A percentile compares a stretch with the other conserved stretches of the same genome.
Evolutionary conservation across 768 basidiomycete species (phyloP).

Genomic region (Holtermanniella nyarrowii): DNA sequence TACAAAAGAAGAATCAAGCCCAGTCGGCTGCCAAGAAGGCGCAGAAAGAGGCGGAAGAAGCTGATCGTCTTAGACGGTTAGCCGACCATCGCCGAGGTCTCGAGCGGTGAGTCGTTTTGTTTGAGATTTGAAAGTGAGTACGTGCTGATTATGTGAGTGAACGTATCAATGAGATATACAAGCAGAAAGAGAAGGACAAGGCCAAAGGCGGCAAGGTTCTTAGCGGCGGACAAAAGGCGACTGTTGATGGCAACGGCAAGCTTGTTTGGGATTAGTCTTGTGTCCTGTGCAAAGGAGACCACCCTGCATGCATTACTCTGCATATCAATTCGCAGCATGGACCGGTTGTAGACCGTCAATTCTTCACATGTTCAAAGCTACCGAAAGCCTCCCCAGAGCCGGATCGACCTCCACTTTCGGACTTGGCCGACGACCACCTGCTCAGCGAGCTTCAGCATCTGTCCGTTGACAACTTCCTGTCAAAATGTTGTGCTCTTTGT

Average conservation of each 20-base stretch:
- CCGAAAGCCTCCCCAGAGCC: too few relatives aligned
- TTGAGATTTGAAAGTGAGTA: not conserved
- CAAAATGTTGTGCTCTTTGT: too few relatives aligned
- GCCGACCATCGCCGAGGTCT: constrained; percentile 22
- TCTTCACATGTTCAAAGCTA: too few relatives aligned
- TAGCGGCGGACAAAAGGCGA: constrained; percentile 10
- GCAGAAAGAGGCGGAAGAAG: constrained; percentile 27
- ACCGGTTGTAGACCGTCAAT: too few relatives aligned
- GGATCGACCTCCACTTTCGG: too few relatives aligned
- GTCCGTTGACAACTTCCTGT: too few relatives aligned
- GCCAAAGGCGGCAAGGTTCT: constrained; percentile 5
- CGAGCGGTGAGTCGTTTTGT: constrained; percentile 16
- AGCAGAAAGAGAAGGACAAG: constrained; percentile 9
- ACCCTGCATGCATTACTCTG: too few relatives aligned
- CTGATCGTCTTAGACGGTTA: constrained; percentile 22
- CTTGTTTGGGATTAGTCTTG: constrained; percentile 31
- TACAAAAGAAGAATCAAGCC: constrained; percentile 32
- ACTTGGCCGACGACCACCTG: too few relatives aligned
- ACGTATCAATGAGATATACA: constrained; percentile 30
- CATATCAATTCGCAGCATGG: too few relatives aligned
- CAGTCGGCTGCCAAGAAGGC: constrained; percentile 31
- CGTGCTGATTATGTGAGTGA: constrained; percentile 13
- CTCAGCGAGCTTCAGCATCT: too few relatives aligned
- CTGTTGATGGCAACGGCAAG: constrained; percentile 23
- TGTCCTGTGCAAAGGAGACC: too few relatives aligned